Evolutionary conservation across 2,329 filamentous ascomycete species (phyloP), one percentile per base, ranked within the genome.

Genomic region (Cladosporium sp.): DNA sequence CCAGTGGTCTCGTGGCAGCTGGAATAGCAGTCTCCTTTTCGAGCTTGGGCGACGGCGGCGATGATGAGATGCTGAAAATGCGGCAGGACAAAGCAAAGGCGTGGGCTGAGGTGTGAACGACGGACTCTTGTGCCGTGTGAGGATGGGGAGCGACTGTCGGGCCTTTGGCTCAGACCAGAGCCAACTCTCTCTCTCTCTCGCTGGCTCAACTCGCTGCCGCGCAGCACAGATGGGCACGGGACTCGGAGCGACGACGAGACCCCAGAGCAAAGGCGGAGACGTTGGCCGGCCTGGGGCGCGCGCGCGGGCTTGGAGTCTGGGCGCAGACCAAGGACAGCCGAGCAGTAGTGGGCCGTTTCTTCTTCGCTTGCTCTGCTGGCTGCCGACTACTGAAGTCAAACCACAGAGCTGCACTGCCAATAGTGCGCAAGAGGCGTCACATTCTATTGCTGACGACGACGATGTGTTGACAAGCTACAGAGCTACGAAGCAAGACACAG

Each of bases 241-340:
- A 34, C 44, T 20, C 44, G 40, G 40, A 13, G 22, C 37, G 37
- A 19, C 22, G 37, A 12, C 37, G 22, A 40, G 37, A 24, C 42
- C 42, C 44, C 44, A 48, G 28, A 48, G 44, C 15, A 13, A 48
- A 48, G 44, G 44, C 44, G 44, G 44, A 48, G 44, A 48, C 44
- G 25, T 24, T 12, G 25, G 24, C 36, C 36, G 36, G 36, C 17
- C 36, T 39, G 36, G 36, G 36, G 15, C 15, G 15, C 44, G 44
- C n/a, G 13, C 10, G 25, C 13, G 17, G 25, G 44, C 44, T 44
- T 44, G 40, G 40, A 22, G 22, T 44, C 40, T 44, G 40, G 40
- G 40, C 40, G 24, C 22, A 15, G n/a, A n/a, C n/a, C n/a, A n/a
- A n/a, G 24, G 40, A 44, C 28, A 32, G 28, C 28, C 8, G 28